phyloP scores from a whole-genome alignment of 139 green algal species.

The Marvania coccoides region DNA sequence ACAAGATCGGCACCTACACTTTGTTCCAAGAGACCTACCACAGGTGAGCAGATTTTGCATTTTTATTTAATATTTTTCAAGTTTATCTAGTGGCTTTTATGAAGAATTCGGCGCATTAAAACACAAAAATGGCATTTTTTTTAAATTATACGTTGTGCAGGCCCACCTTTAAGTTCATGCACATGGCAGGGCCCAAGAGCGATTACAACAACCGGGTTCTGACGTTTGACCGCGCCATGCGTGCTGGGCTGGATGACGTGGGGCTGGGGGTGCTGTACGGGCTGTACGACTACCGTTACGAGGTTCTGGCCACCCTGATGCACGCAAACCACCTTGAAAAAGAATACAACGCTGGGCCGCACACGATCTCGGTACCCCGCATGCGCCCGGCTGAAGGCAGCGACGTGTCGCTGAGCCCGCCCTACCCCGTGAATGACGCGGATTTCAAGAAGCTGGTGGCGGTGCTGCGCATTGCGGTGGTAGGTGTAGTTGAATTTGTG shows the following conservation, averaged over 20 bases:
- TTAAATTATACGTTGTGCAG: background rate
- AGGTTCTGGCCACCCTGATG: constrained; percentile 46
- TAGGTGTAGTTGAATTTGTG: too few species aligned
- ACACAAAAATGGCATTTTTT: background rate
- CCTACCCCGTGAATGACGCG: constrained; percentile 43
- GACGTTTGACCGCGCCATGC: constrained; percentile 54
- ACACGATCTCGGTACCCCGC: constrained; percentile 60
- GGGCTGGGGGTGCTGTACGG: constrained; percentile 61
- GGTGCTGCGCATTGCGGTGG: constrained; percentile 57
- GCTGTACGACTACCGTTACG: constrained; percentile 54
- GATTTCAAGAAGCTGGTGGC: constrained; percentile 68
- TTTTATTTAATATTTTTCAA: constrained; percentile 45
- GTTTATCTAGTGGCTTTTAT: too few species aligned
- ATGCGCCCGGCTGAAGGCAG: constrained; percentile 58
- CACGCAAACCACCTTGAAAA: constrained; percentile 60
- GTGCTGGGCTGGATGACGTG: constrained; percentile 59
- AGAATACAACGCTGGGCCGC: constrained; percentile 53
- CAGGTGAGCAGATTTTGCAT: constrained; percentile 30
- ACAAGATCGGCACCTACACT: constrained; percentile 62
- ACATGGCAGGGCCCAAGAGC: constrained; percentile 53
- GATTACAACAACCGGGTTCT: constrained; percentile 58
- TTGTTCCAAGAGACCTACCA: constrained; percentile 69
- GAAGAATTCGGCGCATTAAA: background rate
- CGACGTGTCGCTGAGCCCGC: constrained; percentile 26
- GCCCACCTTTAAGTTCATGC: constrained; percentile 54